Evolutionary conservation across 2,329 filamentous ascomycete genomes (phyloP).

Genomic region (Aspergillus melleus): DNA sequence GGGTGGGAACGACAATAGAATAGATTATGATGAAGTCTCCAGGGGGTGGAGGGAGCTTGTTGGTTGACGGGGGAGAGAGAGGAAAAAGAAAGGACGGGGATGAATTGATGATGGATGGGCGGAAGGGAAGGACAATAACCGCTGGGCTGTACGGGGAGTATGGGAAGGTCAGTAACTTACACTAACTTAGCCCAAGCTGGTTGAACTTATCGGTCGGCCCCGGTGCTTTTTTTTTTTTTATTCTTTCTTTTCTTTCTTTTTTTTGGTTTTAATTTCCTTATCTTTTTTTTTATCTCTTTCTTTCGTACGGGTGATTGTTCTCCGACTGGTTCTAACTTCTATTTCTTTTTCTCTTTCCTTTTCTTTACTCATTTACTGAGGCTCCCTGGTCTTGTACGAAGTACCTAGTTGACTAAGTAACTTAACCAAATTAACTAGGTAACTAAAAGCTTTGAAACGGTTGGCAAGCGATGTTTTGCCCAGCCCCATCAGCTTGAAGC

Average conservation of each 20-base stretch:
- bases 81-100: constrained; percentile 1
- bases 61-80: neutral
- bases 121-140: constrained; percentile 1
- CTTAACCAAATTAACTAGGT: constrained; percentile 4
- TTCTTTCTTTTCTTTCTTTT: neutral
- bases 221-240: neutral
- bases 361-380: constrained; percentile 1
- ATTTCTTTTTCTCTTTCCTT: constrained; percentile 4
- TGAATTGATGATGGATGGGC: constrained; percentile 8
- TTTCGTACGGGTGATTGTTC: constrained; percentile 9
- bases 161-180: constrained; percentile 20
- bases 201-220: constrained; percentile 11
- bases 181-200: constrained; percentile 3
- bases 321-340: constrained; percentile 7
- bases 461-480: constrained; percentile 7
- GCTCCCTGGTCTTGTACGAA: constrained; percentile 6
- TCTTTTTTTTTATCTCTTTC: neutral
- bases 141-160: neutral
- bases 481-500: constrained; percentile 9
- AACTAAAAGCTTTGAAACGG: constrained; percentile 15
- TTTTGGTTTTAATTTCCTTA: neutral
- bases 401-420: constrained; percentile 15
- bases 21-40: neutral
- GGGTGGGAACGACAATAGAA: neutral
- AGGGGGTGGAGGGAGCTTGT: neutral